Conservation (phyloP, 2,329 filamentous ascomycete genomes). For the Penicillium sp. region DNA sequence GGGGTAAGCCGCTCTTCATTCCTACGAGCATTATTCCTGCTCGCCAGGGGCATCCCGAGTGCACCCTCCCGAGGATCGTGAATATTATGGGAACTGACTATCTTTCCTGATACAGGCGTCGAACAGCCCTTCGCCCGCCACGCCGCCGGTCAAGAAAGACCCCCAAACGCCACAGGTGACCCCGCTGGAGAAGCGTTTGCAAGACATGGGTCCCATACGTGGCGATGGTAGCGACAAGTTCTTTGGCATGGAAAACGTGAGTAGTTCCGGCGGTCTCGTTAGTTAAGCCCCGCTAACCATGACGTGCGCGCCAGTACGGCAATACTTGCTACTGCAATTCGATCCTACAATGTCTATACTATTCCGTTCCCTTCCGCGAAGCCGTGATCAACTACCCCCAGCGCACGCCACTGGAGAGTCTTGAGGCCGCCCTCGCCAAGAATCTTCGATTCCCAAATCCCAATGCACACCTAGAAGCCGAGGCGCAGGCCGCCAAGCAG, state of each 20-base stretch:
- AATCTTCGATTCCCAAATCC: conserved; percentile 59
- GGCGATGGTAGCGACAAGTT: conserved; percentile 95
- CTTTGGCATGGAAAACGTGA: conserved; percentile 96
- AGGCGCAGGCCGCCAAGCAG: conserved; percentile 46
- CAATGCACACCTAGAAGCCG: conserved; percentile 55
- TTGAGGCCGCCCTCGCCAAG: conserved; percentile 55
- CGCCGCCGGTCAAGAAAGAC: conserved; percentile 58
- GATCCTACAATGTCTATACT: conserved; percentile 94
- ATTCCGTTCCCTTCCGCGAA: conserved; percentile 90
- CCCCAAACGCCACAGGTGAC: conserved; percentile 56
- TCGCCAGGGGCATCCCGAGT: conserved; percentile 14
- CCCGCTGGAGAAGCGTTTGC: conserved; percentile 71
- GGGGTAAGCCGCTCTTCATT: conserved; percentile 27
- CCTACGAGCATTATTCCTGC: conserved; percentile 12
- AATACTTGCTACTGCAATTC: conserved; percentile 99
- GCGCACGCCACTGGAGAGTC: conserved; percentile 65
- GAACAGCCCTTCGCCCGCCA: conserved; percentile 46
- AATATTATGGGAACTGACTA: conserved; percentile 18
- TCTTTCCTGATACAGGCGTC: conserved; percentile 40
- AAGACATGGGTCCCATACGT: conserved; percentile 75
- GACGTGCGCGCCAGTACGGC: conserved; percentile 66
- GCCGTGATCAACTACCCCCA: conserved; percentile 88
- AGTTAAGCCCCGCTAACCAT: conserved; percentile 11
- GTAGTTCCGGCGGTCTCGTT: conserved; percentile 36
- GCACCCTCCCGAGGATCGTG: conserved; percentile 8